Percentiles rank a stretch among this genome's conserved stretches.
Conservation (phyloP, 495 filamentous ascomycete genomes). For the Entonaema liquescens region DNA sequence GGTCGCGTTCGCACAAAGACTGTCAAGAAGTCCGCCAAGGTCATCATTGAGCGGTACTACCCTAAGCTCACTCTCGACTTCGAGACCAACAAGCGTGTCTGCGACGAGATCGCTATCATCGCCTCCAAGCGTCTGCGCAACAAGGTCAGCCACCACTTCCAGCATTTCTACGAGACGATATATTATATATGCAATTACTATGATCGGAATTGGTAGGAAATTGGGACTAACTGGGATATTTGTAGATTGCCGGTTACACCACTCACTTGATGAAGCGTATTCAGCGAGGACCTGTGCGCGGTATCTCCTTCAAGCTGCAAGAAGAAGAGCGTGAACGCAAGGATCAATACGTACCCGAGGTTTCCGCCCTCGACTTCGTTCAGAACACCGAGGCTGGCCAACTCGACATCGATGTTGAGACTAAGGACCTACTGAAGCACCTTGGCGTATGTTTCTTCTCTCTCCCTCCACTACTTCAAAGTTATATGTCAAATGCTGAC, state of each 20-base stretch:
- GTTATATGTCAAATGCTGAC: constrained; percentile 35
- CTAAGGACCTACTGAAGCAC: constrained; percentile 97
- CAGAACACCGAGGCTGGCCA: constrained; percentile 89
- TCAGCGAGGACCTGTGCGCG: constrained; percentile 97
- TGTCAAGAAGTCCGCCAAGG: constrained; percentile 99
- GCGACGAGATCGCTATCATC: constrained; percentile 99
- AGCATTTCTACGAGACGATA: not conserved
- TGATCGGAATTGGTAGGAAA: not conserved
- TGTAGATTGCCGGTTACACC: constrained; percentile 90
- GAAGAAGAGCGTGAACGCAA: constrained; percentile 99
- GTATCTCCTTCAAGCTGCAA: constrained; percentile 99
- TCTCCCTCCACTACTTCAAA: not conserved
- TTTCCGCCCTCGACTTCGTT: constrained; percentile 97
- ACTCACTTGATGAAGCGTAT: constrained; percentile 98
- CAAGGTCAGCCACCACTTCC: constrained; percentile 70
- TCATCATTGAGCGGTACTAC: constrained; percentile 99
- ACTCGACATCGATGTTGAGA: constrained; percentile 94
- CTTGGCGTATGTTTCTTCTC: constrained; percentile 79
- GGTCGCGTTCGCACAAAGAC: constrained; percentile 98
- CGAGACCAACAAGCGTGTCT: constrained; percentile 99
- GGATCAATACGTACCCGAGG: constrained; percentile 99
- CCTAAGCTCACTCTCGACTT: constrained; percentile 98
- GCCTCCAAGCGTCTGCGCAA: constrained; percentile 97
- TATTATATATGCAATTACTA: not conserved
- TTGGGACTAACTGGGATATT: constrained; percentile 19